Evolutionary conservation across 2,329 filamentous ascomycete genomes (phyloP), one percentile per base, ranked within the genome.

Genomic region (Canariomyces notabilis): DNA sequence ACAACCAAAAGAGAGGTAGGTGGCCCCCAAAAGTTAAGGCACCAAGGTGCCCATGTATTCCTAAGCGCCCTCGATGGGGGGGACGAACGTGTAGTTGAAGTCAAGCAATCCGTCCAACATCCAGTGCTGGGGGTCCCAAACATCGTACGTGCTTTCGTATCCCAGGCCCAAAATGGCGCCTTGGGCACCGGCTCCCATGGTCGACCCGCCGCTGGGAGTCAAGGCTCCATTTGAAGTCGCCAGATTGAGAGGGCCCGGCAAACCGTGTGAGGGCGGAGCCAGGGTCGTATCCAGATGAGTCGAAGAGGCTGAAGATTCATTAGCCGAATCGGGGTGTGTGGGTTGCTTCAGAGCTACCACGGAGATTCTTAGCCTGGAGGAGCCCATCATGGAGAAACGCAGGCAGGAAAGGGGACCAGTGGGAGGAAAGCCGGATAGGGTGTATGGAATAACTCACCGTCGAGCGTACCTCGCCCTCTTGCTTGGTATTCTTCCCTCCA

Each of bases 41-140:
- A 31, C 16, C 5, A 19, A 20, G 15, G 15, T 37, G 26, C 11
- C 16, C 6, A 6, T 8, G 31, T 33, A n/a, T 23, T 49, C 43
- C 56, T 69, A 78, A 52, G 74, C 67, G 51, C 75, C 72, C 50
- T 83, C 79, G 31, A 80, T 63, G 1, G 74, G 71, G 46, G 69
- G 67, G 31, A 75, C 72, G 58, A 79, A 83, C 9, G 73, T 76
- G 61, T 84, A 89, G 53, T 87, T 87, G 61, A 91, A 85, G 61
- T 90, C 86, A 50, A 93, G 74, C 26, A 91, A 73, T 12, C 87
- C 87, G 64, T 96, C 90, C 50, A 96, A 72, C 73, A 95, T 89
- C 90, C 90, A 96, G 64, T 91, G 88, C 59, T 95, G 76, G 1
- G 90, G 88, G 66, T 95, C 89, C 61, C 95, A 95, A 51, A 94